Evolutionary conservation across 208 protist genomes (phyloP), one percentile per base, ranked within the genome.

Genomic region (Naegleria lovaniensis): DNA sequence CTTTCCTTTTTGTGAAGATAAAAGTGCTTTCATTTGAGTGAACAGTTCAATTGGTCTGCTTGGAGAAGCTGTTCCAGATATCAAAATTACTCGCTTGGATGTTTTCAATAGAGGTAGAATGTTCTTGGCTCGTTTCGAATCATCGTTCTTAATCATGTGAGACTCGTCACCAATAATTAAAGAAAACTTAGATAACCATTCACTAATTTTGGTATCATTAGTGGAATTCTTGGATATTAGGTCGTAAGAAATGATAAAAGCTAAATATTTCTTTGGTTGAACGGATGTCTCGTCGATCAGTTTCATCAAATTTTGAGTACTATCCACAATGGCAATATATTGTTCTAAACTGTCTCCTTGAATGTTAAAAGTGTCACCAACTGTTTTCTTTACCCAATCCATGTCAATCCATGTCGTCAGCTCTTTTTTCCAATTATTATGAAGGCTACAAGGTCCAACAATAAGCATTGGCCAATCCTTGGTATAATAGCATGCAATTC

Each of bases 31-130:
- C 33, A 99, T 91, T 94, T 98, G 97, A 55, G 96, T 94, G 94
- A 97, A 98, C 13, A 99, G 92, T 92, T 99, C 98, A n/a, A 97
- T 95, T 0, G 98, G 98, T 25, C 97, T 94, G 33, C 96, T 97
- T 90, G 98, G 94, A 22, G 96, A 95, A 0, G 97, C 97, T 76
- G 94, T 95, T 48, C 98, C 98, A 51, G 96, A 98, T 11, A 99
- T 93, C 16, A 99, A 92, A 83, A 99, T 90, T 29, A 96, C 93
- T 48, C 96, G 94, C 0, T 92, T 90, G 16, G 96, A 95, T 29
- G 87, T 91, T 33, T 94, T 90, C 89, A 98, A 95, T 22, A 98
- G 83, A 59, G 94, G 93, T n/a, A 97, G 92, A 16, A 98, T 94
- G 33, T 91, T 85, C 83, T 96, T 90, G 13, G 96, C 95, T n/a